A percentile compares a stretch with the other conserved stretches of the same genome.
These are phyloP conservation scores for Mycocalia duriaeana DNA, from an alignment of 1,284 basidiomycete genomes.

Conservation along the genomic window DNA sequence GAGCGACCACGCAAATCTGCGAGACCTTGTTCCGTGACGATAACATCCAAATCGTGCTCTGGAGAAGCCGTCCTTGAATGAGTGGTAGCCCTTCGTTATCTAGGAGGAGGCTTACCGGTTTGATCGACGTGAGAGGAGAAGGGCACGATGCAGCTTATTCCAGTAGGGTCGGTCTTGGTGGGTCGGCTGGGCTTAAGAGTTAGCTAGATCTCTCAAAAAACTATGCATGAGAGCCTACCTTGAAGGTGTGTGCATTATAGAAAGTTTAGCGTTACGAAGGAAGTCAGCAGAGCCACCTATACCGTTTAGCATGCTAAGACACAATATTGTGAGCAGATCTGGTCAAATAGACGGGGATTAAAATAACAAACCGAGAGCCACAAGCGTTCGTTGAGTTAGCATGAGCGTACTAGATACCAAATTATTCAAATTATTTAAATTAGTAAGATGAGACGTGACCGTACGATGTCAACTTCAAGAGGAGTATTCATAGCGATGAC, in stretches of 20 bases:
- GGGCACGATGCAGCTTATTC: constrained; percentile 49
- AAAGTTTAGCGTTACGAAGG: constrained; percentile 45
- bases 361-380: constrained; percentile 26
- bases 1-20: constrained; percentile 46
- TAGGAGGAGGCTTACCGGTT: constrained; percentile 27
- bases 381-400: constrained; percentile 47
- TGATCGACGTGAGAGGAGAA: constrained; percentile 48
- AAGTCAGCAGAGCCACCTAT: constrained; percentile 48
- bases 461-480: constrained; percentile 43
- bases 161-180: constrained; percentile 43
- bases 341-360: no score
- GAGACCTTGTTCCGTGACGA: constrained; percentile 45
- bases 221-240: constrained; percentile 19
- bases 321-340: neutral
- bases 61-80: neutral
- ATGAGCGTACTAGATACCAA: constrained; percentile 35
- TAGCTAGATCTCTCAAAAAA: neutral
- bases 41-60: constrained; percentile 43
- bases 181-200: constrained; percentile 26
- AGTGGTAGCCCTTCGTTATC: neutral
- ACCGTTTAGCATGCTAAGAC: constrained; percentile 45
- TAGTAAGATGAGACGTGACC: constrained; percentile 12
- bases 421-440: neutral
- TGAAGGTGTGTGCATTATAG: constrained; percentile 51
- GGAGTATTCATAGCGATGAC: constrained; percentile 53